Conservation (phyloP, 345 rosid genomes). For the Eutrema heterophyllum region DNA sequence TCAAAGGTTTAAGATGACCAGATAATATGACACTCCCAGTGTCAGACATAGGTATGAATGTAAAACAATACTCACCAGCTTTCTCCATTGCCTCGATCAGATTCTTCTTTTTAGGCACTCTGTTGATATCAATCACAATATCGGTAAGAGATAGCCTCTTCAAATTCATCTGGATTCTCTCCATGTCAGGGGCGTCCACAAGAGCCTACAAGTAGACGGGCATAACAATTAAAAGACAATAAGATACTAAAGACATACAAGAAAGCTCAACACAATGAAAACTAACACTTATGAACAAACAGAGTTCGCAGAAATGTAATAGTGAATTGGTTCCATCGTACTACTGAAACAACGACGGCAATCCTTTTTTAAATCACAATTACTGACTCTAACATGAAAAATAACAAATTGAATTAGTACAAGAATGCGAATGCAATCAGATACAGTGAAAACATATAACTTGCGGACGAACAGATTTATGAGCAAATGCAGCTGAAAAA, state of each 20-base stretch:
- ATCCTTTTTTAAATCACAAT: not conserved
- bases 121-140: constrained; percentile 66
- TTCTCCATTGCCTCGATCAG: constrained; percentile 80
- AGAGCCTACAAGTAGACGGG: constrained; percentile 46
- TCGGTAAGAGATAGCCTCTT: constrained; percentile 84
- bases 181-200: constrained; percentile 87
- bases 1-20: not conserved
- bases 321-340: not conserved
- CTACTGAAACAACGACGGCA: not conserved
- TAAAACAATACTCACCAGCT: constrained; percentile 46
- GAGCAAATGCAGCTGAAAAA: not conserved
- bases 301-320: not conserved
- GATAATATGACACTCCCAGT: not conserved
- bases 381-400: not conserved
- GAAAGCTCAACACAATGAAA: not conserved
- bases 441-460: not conserved
- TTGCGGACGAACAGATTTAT: not conserved
- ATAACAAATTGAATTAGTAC: not conserved
- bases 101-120: constrained; percentile 70
- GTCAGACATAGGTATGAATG: not conserved
- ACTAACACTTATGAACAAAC: not conserved
- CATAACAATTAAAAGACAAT: not conserved
- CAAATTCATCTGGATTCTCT: constrained; percentile 76
- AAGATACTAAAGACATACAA: not conserved
- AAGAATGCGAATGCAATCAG: not conserved